A percentile compares a stretch with the other conserved stretches of the same genome.
These are phyloP conservation scores for Xylariaceae sp. DNA, from an alignment of 2,329 filamentous ascomycete genomes.

Conservation along the genomic window DNA sequence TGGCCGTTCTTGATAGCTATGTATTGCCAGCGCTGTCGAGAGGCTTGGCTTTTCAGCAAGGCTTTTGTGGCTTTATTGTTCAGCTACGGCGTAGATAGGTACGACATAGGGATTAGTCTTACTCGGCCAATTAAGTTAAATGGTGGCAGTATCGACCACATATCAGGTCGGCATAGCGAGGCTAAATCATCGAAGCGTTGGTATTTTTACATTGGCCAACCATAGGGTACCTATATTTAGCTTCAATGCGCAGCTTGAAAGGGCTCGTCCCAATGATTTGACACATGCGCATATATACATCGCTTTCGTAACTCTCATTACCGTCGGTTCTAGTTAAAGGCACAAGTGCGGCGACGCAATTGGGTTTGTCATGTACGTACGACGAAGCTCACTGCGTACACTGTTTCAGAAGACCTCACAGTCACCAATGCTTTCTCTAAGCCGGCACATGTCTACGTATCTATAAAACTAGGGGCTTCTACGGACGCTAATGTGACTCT, in stretches of 20 bases:
- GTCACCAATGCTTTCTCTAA: not conserved
- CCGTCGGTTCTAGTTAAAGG: not conserved
- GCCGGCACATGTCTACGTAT: not conserved
- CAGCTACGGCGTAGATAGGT: constrained; percentile 23
- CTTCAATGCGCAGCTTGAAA: not conserved
- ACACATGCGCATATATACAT: constrained; percentile 31
- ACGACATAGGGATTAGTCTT: constrained; percentile 5
- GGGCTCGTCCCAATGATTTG: not conserved
- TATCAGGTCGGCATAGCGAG: constrained; percentile 11
- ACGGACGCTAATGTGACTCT: constrained; percentile 39
- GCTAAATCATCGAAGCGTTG: not conserved
- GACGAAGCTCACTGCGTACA: not conserved
- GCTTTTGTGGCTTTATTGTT: constrained; percentile 14
- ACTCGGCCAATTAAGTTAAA: constrained; percentile 7
- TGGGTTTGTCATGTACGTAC: constrained; percentile 6
- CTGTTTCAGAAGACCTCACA: not conserved
- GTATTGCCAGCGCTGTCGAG: not conserved
- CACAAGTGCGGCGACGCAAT: not conserved
- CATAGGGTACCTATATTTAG: constrained; percentile 10
- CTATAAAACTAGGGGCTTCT: constrained; percentile 28
- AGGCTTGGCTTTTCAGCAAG: constrained; percentile 9
- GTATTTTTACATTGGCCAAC: constrained; percentile 11
- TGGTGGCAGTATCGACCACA: not conserved
- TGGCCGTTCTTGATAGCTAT: not conserved
- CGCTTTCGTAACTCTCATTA: not conserved